phyloP scores from a whole-genome alignment of 2,329 filamentous ascomycete genomes.

The Blastomyces percursus region DNA sequence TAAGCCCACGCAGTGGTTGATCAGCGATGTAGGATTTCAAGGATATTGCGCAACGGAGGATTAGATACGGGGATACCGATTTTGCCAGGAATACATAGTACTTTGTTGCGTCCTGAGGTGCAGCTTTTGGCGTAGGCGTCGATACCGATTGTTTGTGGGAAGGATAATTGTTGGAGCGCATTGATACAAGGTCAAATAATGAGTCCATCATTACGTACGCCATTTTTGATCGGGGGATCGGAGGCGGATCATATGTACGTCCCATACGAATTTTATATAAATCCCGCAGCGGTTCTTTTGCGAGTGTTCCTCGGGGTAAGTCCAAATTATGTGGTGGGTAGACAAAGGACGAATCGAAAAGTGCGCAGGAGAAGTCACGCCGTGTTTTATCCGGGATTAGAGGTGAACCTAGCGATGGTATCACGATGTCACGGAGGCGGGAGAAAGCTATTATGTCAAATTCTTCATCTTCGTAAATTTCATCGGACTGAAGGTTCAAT shows the following conservation, averaged over 20 bases:
- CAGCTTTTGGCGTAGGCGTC: background rate
- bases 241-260: constrained; percentile 56
- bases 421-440: constrained; percentile 55
- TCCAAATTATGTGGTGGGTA: constrained; percentile 57
- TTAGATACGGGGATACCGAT: constrained; percentile 67
- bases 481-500: constrained; percentile 29
- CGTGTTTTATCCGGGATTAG: constrained; percentile 57
- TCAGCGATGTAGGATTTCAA: constrained; percentile 82
- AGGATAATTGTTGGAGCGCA: constrained; percentile 23
- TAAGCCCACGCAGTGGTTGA: constrained; percentile 75
- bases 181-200: constrained; percentile 57
- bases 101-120: constrained; percentile 16
- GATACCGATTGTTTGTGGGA: constrained; percentile 12
- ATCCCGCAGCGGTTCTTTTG: constrained; percentile 45
- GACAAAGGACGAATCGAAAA: constrained; percentile 75
- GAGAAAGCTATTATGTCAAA: constrained; percentile 72
- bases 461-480: constrained; percentile 57
- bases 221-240: constrained; percentile 58
- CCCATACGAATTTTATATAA: constrained; percentile 59
- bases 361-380: constrained; percentile 57
- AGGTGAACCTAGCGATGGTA: constrained; percentile 58
- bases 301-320: constrained; percentile 37
- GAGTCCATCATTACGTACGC: constrained; percentile 71
- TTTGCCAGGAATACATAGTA: constrained; percentile 55
- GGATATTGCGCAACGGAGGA: constrained; percentile 68